These are phyloP conservation scores for Chloris gayana DNA, from an alignment of 176 grass and related monocot genomes.

Conservation along the genomic window DNA sequence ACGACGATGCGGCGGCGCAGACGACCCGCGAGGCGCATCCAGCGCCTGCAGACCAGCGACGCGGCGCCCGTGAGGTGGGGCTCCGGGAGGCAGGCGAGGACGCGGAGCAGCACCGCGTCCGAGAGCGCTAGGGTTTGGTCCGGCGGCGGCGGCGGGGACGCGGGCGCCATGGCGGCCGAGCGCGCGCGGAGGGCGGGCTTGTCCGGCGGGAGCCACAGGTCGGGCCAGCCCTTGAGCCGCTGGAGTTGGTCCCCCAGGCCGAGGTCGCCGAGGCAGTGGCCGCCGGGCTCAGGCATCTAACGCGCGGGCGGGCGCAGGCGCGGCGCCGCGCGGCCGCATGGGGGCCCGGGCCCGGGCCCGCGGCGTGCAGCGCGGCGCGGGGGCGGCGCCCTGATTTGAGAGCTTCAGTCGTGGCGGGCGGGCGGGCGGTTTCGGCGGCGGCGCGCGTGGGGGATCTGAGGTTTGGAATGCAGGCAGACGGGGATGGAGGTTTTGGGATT, in stretches of 20 bases:
- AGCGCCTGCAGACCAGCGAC: constrained; percentile 85
- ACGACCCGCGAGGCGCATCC: constrained; percentile 71
- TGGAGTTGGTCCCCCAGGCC: constrained; percentile 10
- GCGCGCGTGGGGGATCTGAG: background rate
- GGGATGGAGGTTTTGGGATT: background rate
- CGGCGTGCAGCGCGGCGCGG: background rate
- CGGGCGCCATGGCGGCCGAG: constrained; percentile 21
- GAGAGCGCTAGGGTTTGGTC: constrained; percentile 63
- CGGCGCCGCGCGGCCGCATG: constrained; percentile 16
- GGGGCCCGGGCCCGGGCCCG: background rate
- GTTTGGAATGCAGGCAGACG: background rate
- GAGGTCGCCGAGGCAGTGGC: constrained; percentile 22
- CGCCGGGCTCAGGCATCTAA: constrained; percentile 49
- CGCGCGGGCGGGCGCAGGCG: constrained; percentile 3
- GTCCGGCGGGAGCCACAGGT: constrained; percentile 39
- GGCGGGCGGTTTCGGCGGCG: background rate
- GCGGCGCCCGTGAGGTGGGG: constrained; percentile 47
- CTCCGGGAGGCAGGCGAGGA: constrained; percentile 63
- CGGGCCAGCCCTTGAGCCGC: constrained; percentile 47
- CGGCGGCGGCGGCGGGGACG: constrained; percentile 28
- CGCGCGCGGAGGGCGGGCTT: constrained; percentile 33
- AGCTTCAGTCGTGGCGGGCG: background rate
- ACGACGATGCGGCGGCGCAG: constrained; percentile 74
- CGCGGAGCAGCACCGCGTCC: constrained; percentile 61
- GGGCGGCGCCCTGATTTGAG: background rate